phyloP scores from a whole-genome alignment of 169 alveolate genomes.

The Plasmodium sp. region DNA sequence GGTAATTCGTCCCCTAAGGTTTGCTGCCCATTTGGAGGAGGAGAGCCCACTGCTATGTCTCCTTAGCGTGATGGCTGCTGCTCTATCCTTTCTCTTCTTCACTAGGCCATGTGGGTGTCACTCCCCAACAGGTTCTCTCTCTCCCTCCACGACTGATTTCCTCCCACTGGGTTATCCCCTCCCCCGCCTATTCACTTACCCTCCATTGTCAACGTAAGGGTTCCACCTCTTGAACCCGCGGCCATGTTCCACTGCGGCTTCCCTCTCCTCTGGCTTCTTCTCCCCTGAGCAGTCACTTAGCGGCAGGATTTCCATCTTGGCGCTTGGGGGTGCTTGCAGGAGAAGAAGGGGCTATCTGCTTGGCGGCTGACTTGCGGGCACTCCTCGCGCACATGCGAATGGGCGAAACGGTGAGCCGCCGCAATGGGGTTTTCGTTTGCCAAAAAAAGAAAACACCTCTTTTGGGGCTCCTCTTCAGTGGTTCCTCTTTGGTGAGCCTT shows the following conservation, averaged over 20 bases:
- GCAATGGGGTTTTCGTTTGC: background rate
- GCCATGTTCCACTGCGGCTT: constrained; percentile 21
- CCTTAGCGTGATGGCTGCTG: background rate
- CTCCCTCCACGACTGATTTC: background rate
- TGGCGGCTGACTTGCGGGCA: constrained; percentile 2
- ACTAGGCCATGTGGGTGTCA: background rate
- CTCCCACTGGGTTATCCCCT: background rate
- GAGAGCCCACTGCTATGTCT: background rate
- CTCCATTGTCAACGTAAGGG: constrained; percentile 87
- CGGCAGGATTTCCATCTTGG: constrained; percentile 27
- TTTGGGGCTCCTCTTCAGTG: too few species aligned
- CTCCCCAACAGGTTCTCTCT: background rate
- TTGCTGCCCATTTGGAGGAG: background rate
- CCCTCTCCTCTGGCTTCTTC: constrained; percentile 32
- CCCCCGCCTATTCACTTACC: constrained; percentile 56
- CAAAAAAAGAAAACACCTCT: background rate
- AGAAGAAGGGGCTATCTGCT: constrained; percentile 7
- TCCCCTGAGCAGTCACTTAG: background rate
- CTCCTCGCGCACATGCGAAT: background rate
- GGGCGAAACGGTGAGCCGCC: background rate
- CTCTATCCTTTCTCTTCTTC: background rate
- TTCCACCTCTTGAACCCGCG: constrained; percentile 61
- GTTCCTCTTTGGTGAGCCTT: background rate
- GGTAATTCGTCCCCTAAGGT: background rate
- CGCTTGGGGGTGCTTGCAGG: background rate